Base-by-base conservation (phyloP, 106 monocot species). In the Narthecium ossifragum region DNA sequence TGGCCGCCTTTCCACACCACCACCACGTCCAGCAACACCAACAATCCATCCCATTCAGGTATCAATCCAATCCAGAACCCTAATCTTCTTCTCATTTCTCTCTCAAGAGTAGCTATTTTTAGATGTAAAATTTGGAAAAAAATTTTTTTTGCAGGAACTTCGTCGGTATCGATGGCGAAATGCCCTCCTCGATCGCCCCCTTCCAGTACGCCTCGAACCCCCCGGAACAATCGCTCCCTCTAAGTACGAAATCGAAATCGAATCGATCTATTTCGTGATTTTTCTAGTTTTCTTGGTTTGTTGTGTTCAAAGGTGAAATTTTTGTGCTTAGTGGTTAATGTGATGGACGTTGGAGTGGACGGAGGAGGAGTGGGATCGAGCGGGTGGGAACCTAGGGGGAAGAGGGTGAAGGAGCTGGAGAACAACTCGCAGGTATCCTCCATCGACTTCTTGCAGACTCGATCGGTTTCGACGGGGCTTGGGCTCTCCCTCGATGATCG, bases 341-440 rank as follows among this genome's bases (percentile, higher is more conserved):
- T 71, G 13, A 63, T 62, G 26, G 83, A 67, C 5, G 57, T 56
- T 8, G 50, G 21, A 3, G 46, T 24, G 1, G 68, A 40, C 11
- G 76, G 56, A 1, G 80, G 62, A n/a, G n/a, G n/a, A n/a, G n/a
- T n/a, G 17, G 72, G 55, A 24, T 62, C 54, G 50, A 46, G 41
- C 31, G 73, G 77, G 14, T 82, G 82, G 82, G 77, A 78, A 34
- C 70, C 57, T 21, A 62, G 31, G 51, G 63, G 69, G 46, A 72
- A 52, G 70, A 60, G 62, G 48, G 47, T 71, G 22, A 75, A 73
- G 65, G 82, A 83, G 70, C 71, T 63, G 71, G 77, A 83, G n/a
- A 74, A 75, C 50, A 85, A 77, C 57, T 85, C 80, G 28, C 80
- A 85, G 73, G 70, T 80, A 57, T 65, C 80, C 31, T 84, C 84